A percentile compares a stretch with the other conserved stretches of the same genome.
Evolutionary conservation across 2,329 filamentous ascomycete genomes (phyloP).

Genomic region (Rhinocladiella similis): DNA sequence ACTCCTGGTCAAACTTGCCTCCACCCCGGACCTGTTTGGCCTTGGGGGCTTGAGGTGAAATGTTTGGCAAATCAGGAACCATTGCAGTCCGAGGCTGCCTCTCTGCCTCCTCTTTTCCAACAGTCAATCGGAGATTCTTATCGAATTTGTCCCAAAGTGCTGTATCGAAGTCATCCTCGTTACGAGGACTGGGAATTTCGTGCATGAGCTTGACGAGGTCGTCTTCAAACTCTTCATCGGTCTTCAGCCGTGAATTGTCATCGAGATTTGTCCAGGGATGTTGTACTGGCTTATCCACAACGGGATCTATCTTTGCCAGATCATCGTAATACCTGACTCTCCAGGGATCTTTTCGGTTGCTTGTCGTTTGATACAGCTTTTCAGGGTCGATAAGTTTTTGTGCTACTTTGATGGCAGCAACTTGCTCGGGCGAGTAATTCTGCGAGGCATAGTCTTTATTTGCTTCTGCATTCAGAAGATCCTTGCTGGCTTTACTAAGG

Average conservation of each 20-base stretch:
- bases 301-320: conserved; percentile 72
- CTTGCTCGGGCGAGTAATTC: conserved; percentile 77
- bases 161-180: conserved; percentile 22
- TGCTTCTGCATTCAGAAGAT: conserved; percentile 12
- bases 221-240: conserved; percentile 60
- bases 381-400: conserved; percentile 73
- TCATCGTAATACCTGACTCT: conserved; percentile 77
- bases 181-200: conserved; percentile 33
- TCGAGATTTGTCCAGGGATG: conserved; percentile 52
- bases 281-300: conserved; percentile 70
- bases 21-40: conserved; percentile 32
- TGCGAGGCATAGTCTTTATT: conserved; percentile 25
- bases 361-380: conserved; percentile 64
- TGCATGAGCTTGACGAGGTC: conserved; percentile 52
- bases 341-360: conserved; percentile 72
- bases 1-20: conserved; percentile 30
- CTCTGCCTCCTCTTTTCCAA: conserved; percentile 52
- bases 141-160: conserved; percentile 26
- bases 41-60: conserved; percentile 35
- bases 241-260: conserved; percentile 61
- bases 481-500: conserved; percentile 12
- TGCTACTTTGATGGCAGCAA: conserved; percentile 77
- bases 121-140: conserved; percentile 48
- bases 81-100: conserved; percentile 50
- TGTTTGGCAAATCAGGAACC: conserved; percentile 53